Evolutionary conservation across 768 basidiomycete species (phyloP).

Genomic region (Boletus barrowsii): DNA sequence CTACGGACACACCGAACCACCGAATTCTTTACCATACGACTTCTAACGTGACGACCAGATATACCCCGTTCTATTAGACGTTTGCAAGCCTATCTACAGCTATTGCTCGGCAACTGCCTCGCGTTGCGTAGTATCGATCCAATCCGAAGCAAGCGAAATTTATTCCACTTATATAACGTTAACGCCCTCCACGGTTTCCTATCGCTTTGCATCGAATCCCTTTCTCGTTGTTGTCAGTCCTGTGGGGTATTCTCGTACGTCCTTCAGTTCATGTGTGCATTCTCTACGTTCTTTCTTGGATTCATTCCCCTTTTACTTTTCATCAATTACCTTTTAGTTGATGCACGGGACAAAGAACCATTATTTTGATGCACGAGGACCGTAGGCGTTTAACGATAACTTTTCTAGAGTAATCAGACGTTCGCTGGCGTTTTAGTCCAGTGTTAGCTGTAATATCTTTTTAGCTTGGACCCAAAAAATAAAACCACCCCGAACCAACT

Average conservation of each 20-base stretch:
- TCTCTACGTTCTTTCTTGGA: slow-evolving; percentile 24
- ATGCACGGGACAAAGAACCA: slow-evolving; percentile 17
- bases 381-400: slow-evolving; percentile 15
- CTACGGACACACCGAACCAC: slow-evolving; percentile 13
- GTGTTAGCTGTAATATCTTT: slow-evolving; percentile 31
- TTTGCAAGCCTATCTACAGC: slow-evolving; percentile 31
- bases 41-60: slow-evolving; percentile 32
- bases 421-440: slow-evolving; percentile 27
- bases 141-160: slow-evolving; percentile 29
- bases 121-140: slow-evolving; percentile 22
- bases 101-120: slow-evolving; percentile 31
- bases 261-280: slow-evolving; percentile 15
- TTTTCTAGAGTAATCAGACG: slow-evolving; percentile 26
- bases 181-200: slow-evolving; percentile 24
- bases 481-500: not conserved
- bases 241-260: slow-evolving; percentile 20
- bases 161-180: slow-evolving; percentile 37
- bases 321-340: slow-evolving; percentile 3
- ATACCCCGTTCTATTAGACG: slow-evolving; percentile 34
- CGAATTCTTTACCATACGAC: slow-evolving; percentile 32
- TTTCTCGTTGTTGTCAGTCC: slow-evolving; percentile 16
- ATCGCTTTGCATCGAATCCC: slow-evolving; percentile 23
- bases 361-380: slow-evolving; percentile 18
- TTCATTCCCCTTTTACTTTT: slow-evolving; percentile 14
- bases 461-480: slow-evolving; percentile 16